Percentiles rank a stretch among this genome's conserved stretches.
Conservation (phyloP, 495 filamentous ascomycete genomes). For the Xylaria palmicola region DNA sequence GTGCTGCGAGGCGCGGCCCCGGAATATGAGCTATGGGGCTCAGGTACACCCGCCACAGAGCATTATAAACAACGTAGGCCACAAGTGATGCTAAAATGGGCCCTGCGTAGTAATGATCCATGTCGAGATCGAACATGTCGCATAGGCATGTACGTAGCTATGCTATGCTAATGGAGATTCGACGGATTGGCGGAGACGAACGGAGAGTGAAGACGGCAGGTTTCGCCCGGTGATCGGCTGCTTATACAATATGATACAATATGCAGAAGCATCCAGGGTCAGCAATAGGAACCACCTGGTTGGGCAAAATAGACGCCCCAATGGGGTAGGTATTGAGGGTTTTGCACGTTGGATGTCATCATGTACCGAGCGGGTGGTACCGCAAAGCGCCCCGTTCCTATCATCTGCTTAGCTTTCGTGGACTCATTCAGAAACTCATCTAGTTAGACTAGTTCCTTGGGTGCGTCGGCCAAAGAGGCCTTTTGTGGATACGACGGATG, state of each 20-base stretch:
- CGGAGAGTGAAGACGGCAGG: not conserved
- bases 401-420: not conserved
- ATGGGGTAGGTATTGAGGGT: too few relatives aligned
- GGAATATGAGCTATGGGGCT: constrained; percentile 8
- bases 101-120: not conserved
- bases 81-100: not conserved
- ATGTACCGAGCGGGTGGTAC: not conserved
- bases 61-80: not conserved
- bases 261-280: too few relatives aligned
- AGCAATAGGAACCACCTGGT: not conserved
- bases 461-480: too few relatives aligned
- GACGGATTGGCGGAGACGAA: not conserved
- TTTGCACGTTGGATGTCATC: too few relatives aligned
- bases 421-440: too few relatives aligned
- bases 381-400: not conserved
- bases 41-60: not conserved
- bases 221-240: not conserved
- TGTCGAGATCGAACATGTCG: not conserved
- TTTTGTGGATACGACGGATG: too few relatives aligned
- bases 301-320: not conserved
- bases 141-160: not conserved
- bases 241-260: too few relatives aligned
- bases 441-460: not conserved
- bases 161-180: not conserved
- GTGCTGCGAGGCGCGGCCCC: not conserved